A percentile compares a stretch with the other conserved stretches of the same genome.
Evolutionary conservation across 1,139 yeast species (phyloP).

Genomic region (Meyerozyma athensensis): DNA sequence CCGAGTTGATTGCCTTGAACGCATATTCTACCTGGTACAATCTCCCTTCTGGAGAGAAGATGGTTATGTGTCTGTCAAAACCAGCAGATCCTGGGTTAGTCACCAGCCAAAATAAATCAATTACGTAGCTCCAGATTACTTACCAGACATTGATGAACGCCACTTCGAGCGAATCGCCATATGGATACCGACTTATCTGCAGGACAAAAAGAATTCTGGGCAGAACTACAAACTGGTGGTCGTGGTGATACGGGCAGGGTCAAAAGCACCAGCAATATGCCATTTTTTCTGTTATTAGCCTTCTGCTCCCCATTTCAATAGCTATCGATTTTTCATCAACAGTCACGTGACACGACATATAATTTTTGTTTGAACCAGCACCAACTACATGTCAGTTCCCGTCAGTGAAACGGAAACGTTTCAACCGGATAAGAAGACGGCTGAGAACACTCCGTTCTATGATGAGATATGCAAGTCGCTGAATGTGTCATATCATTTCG

Average conservation of each 20-base stretch:
- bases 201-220: too few relatives aligned
- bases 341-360: neutral
- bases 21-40: slow-evolving; percentile 97
- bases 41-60: slow-evolving; percentile 97
- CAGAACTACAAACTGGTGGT: too few relatives aligned
- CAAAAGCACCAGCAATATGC: too few relatives aligned
- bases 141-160: too few relatives aligned
- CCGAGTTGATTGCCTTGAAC: slow-evolving; percentile 91
- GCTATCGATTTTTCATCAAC: neutral
- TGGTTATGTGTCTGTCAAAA: slow-evolving; percentile 96
- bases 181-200: too few relatives aligned
- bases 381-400: slow-evolving; percentile 15
- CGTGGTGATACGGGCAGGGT: too few relatives aligned
- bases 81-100: slow-evolving; percentile 65
- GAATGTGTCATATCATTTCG: slow-evolving; percentile 82
- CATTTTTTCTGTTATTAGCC: too few relatives aligned
- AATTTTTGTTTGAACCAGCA: slow-evolving; percentile 1
- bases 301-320: too few relatives aligned
- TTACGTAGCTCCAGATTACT: too few relatives aligned
- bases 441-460: slow-evolving; percentile 54
- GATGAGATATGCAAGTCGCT: slow-evolving; percentile 38
- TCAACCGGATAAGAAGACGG: slow-evolving; percentile 53
- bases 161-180: too few relatives aligned
- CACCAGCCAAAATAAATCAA: too few relatives aligned
- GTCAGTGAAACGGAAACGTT: slow-evolving; percentile 30